Evolutionary conservation across 2,329 filamentous ascomycete genomes (phyloP).

Genomic region (Phaeosphaeriaceae sp.): DNA sequence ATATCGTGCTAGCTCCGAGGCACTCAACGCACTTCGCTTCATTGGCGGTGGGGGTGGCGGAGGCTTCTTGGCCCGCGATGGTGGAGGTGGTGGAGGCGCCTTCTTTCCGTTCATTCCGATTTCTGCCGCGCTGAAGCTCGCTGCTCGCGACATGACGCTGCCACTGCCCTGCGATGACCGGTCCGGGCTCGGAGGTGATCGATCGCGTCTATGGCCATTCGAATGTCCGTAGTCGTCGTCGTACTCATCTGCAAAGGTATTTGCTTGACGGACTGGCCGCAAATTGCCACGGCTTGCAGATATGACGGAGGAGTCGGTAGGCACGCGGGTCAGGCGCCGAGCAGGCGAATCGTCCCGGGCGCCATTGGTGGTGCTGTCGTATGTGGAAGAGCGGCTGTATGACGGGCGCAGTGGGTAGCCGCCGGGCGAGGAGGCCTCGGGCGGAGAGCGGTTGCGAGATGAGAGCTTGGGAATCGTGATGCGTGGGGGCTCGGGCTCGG

Average conservation of each 20-base stretch:
- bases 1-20: conserved; percentile 47
- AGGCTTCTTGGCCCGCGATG: conserved; percentile 70
- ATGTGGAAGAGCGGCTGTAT: conserved; percentile 62
- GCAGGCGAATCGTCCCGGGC: conserved; percentile 62
- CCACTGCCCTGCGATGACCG: conserved; percentile 52
- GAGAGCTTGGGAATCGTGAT: conserved; percentile 52
- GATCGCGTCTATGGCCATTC: conserved; percentile 48
- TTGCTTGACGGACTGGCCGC: conserved; percentile 49
- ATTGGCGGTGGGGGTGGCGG: conserved; percentile 70
- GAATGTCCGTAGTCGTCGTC: conserved; percentile 42
- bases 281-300: conserved; percentile 57
- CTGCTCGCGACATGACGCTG: conserved; percentile 58
- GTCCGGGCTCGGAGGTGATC: conserved; percentile 62
- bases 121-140: conserved; percentile 57
- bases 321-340: conserved; percentile 59
- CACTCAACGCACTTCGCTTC: conserved; percentile 64
- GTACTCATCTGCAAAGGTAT: conserved; percentile 46
- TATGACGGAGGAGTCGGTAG: conserved; percentile 63
- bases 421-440: conserved; percentile 37
- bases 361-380: conserved; percentile 64
- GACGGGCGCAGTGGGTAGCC: conserved; percentile 55
- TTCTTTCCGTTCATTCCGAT: conserved; percentile 54
- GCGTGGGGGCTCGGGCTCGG: conserved; percentile 59
- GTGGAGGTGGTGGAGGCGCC: conserved; percentile 65
- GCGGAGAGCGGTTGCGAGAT: conserved; percentile 54